Evolutionary conservation across 2,329 filamentous ascomycete species (phyloP).

Genomic region (Penicillium sp.): DNA sequence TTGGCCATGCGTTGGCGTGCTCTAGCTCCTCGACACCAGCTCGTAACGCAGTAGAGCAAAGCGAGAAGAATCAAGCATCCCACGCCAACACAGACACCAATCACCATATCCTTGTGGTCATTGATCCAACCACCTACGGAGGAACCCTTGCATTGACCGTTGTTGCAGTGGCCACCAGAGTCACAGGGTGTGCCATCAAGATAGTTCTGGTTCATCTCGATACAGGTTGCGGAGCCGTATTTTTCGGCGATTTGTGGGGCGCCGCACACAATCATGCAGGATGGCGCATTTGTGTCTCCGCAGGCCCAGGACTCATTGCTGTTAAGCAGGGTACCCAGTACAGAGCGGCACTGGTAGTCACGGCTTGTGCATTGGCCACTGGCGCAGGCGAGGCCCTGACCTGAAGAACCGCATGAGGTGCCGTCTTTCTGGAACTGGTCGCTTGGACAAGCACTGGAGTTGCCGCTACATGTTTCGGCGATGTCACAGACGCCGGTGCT

Average conservation of each 20-base stretch:
- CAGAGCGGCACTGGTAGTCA: constrained; percentile 80
- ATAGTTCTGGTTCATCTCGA: constrained; percentile 76
- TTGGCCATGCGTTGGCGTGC: constrained; percentile 18
- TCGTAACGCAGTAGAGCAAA: constrained; percentile 66
- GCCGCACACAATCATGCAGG: constrained; percentile 75
- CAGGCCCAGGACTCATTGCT: constrained; percentile 81
- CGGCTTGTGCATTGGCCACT: constrained; percentile 93
- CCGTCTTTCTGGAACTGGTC: constrained; percentile 72
- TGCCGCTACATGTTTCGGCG: constrained; percentile 77
- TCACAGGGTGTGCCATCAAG: constrained; percentile 85
- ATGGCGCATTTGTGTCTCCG: constrained; percentile 52
- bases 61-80: constrained; percentile 71
- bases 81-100: constrained; percentile 71
- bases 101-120: constrained; percentile 75
- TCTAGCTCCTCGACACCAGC: constrained; percentile 52
- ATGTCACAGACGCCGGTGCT: constrained; percentile 83
- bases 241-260: constrained; percentile 66
- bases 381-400: constrained; percentile 68
- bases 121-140: constrained; percentile 73
- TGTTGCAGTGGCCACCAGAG: constrained; percentile 74
- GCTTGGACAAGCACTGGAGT: constrained; percentile 67
- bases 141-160: constrained; percentile 73
- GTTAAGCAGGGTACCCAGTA: constrained; percentile 73
- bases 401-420: constrained; percentile 62
- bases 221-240: constrained; percentile 61